Evolutionary conservation across 768 basidiomycete species (phyloP), one percentile per base, ranked within the genome.

Genomic region (Infundibulicybe gibba): DNA sequence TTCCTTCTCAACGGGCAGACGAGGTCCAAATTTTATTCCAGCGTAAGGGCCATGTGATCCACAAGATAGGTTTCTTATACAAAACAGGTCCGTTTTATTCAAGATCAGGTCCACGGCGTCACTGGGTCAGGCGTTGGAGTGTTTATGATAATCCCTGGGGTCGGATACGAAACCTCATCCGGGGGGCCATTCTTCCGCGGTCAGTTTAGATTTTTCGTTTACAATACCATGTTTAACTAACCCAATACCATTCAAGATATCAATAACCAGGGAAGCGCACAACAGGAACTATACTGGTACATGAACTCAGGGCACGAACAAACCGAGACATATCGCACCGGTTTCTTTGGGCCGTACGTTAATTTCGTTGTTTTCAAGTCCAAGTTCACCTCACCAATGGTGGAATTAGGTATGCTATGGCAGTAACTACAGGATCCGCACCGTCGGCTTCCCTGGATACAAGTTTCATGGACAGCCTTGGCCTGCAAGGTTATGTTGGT

Each of bases 111-210:
- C 11, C 74, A 76, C 47, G 73, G 74, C 19, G 72, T 75, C 14
- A 72, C 72, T 44, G 74, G 72, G 13, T 66, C 64, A 42, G 70
- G 68, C 13, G 69, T 74, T 21, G 74, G 70, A 37, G 71, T 64
- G n/a, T 74, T 52, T 46, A 73, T 74, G 55, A 70, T 75, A 43
- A 62, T 78, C 31, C 73, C 74, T 19, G 62, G 70, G 33, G 65
- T 68, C 8, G 61, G 69, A 33, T 78, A 75, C 47, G 75, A 78
- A 49, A 59, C 61, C 14, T 71, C 70, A 3, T 76, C 74, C 13
- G 76, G 76, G 43, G 74, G 74, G 14, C 74, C 74, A 13, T 76
- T 76, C 61, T 73, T 75, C 69, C 64, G 74, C 34, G 70, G 70
- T 69, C 49, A 43, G 58, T 45, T 25, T 13, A 0, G 12, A 41